A percentile compares a stretch with the other conserved stretches of the same genome.
phyloP scores from a whole-genome alignment of 768 basidiomycete species.

The Tulasnella sp. region DNA sequence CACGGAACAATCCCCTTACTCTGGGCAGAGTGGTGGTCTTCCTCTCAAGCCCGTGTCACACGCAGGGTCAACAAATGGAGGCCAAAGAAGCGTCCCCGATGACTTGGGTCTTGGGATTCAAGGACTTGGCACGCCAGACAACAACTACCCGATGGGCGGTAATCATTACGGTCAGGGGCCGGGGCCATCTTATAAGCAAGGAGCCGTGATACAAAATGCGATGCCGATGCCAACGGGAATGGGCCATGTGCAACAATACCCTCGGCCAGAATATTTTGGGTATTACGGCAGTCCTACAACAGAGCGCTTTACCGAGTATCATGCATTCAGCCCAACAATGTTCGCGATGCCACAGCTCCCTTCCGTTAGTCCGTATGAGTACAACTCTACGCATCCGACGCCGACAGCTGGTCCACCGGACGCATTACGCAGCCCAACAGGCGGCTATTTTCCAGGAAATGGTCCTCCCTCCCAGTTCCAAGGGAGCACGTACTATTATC shows the following conservation, averaged over 20 bases:
- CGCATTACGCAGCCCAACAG: conserved; percentile 38
- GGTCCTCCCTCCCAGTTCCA: conserved; percentile 36
- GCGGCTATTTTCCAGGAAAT: conserved; percentile 48
- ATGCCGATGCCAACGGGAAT: not conserved
- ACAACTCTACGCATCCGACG: conserved; percentile 36
- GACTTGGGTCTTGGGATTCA: conserved; percentile 6
- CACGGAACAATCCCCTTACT: not conserved
- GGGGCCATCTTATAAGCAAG: not conserved
- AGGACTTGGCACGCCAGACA: conserved; percentile 8
- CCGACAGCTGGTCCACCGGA: conserved; percentile 35
- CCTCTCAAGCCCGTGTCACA: not conserved
- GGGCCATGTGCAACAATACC: conserved; percentile 15
- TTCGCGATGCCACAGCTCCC: conserved; percentile 37
- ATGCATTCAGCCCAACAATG: conserved; percentile 38
- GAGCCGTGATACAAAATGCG: not conserved
- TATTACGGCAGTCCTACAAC: conserved; percentile 43
- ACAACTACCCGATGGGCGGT: not conserved
- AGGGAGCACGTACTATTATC: conserved; percentile 49
- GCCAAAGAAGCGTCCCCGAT: not conserved
- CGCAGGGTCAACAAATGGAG: not conserved
- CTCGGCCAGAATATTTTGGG: conserved; percentile 45
- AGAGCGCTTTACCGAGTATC: conserved; percentile 44
- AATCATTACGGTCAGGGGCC: not conserved
- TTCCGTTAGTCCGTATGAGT: conserved; percentile 34
- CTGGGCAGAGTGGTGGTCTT: not conserved